Evolutionary conservation across 306 rosid genomes (phyloP).

Genomic region (Carpinus fangiana): DNA sequence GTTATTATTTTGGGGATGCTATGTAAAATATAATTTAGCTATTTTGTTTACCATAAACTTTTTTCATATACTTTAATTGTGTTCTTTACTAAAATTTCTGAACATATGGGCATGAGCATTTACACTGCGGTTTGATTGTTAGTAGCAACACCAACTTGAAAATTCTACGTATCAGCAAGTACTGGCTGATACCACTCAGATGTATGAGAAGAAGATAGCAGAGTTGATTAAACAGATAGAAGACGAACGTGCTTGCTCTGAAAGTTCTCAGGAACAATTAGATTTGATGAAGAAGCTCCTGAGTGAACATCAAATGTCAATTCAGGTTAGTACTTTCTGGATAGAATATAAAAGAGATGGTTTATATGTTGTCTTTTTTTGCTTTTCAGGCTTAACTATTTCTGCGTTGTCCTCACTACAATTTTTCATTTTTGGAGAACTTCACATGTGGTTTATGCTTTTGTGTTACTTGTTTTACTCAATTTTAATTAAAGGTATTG

Average conservation of each 20-base stretch:
- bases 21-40: not conserved
- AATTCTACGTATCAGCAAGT: constrained; percentile 52
- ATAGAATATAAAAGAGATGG: not conserved
- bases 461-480: too few relatives aligned
- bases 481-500: not conserved
- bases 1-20: not conserved
- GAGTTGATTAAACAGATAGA: constrained; percentile 48
- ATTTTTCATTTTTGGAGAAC: not conserved
- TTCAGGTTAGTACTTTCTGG: constrained; percentile 37
- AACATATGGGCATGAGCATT: constrained; percentile 6
- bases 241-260: constrained; percentile 37
- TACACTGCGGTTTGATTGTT: constrained; percentile 38
- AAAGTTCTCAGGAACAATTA: constrained; percentile 39
- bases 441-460: not conserved
- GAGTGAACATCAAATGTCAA: constrained; percentile 41
- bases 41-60: not conserved
- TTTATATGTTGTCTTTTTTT: not conserved
- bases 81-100: not conserved
- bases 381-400: not conserved
- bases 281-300: constrained; percentile 35
- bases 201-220: constrained; percentile 61
- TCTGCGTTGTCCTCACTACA: not conserved
- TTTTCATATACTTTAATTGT: not conserved
- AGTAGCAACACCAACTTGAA: constrained; percentile 63
- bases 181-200: constrained; percentile 68